phyloP scores from a whole-genome alignment of 2,329 filamentous ascomycete genomes.

The Aspergillus brasiliensis region DNA sequence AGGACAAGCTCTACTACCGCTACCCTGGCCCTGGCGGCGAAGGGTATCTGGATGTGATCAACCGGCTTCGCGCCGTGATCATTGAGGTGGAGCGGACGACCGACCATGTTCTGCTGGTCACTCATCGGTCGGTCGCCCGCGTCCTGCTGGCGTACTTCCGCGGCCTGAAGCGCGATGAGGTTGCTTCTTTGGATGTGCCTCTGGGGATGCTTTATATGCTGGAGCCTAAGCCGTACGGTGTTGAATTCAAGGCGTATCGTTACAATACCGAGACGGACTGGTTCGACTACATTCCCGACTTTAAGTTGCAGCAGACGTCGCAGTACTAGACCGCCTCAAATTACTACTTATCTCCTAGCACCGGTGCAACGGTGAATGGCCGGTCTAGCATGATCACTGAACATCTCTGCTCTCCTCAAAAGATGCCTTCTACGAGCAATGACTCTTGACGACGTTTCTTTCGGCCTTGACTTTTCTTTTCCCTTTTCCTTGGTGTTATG shows the following conservation, averaged over 20 bases:
- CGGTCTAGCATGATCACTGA: too few relatives aligned
- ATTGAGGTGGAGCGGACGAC: conserved; percentile 96
- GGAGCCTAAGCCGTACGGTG: conserved; percentile 96
- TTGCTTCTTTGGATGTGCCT: conserved; percentile 91
- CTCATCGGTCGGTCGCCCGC: conserved; percentile 86
- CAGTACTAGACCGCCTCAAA: conserved; percentile 25
- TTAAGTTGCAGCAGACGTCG: conserved; percentile 63
- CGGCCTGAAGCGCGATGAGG: conserved; percentile 84
- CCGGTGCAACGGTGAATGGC: neutral
- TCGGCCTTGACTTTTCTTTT: conserved; percentile 6
- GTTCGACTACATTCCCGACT: conserved; percentile 86
- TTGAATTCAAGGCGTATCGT: conserved; percentile 93
- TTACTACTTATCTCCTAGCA: too few relatives aligned
- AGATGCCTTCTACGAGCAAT: neutral
- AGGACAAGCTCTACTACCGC: conserved; percentile 92
- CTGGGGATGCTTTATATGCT: conserved; percentile 92
- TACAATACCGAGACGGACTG: conserved; percentile 77
- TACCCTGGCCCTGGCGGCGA: conserved; percentile 96
- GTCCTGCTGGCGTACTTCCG: conserved; percentile 97
- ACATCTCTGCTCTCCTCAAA: too few relatives aligned
- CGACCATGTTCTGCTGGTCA: conserved; percentile 89
- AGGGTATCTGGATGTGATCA: conserved; percentile 95
- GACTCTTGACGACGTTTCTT: conserved; percentile 9
- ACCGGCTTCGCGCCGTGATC: conserved; percentile 90
- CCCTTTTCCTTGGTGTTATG: conserved; percentile 11